A percentile compares a stretch with the other conserved stretches of the same genome.
phyloP scores from a whole-genome alignment of 129 eudicot species.

The Lonicera japonica region DNA sequence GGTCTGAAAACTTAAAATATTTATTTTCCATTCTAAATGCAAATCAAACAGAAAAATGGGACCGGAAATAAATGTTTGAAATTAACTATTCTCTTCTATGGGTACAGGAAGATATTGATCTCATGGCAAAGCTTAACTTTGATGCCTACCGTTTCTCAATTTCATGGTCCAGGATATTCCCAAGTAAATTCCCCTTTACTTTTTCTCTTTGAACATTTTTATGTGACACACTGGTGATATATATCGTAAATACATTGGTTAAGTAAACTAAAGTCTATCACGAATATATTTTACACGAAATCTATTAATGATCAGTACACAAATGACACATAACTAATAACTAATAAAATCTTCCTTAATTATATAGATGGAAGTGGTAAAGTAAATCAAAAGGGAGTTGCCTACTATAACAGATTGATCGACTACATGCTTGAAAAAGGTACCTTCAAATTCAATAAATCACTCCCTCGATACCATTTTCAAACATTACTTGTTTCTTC shows the following conservation, averaged over 20 bases:
- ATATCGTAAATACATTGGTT: too few species aligned
- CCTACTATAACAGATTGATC: constrained; percentile 68
- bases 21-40: too few species aligned
- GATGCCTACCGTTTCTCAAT: constrained; percentile 91
- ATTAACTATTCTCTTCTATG: neutral
- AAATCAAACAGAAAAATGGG: too few species aligned
- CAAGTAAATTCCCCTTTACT: constrained; percentile 31
- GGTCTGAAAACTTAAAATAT: too few species aligned
- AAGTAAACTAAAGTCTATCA: too few species aligned
- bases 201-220: too few species aligned
- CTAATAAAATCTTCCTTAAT: too few species aligned
- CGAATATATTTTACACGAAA: too few species aligned
- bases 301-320: too few species aligned
- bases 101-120: constrained; percentile 72
- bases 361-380: constrained; percentile 70
- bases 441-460: constrained; percentile 1
- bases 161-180: constrained; percentile 85
- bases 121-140: constrained; percentile 68
- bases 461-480: neutral
- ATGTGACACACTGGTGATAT: too few species aligned
- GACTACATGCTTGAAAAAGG: constrained; percentile 76
- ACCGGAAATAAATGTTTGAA: neutral
- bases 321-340: too few species aligned
- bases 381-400: constrained; percentile 78
- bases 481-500: too few species aligned